Conservation (phyloP, 2,329 filamentous ascomycete species). For the Aspergillus jensenii region DNA sequence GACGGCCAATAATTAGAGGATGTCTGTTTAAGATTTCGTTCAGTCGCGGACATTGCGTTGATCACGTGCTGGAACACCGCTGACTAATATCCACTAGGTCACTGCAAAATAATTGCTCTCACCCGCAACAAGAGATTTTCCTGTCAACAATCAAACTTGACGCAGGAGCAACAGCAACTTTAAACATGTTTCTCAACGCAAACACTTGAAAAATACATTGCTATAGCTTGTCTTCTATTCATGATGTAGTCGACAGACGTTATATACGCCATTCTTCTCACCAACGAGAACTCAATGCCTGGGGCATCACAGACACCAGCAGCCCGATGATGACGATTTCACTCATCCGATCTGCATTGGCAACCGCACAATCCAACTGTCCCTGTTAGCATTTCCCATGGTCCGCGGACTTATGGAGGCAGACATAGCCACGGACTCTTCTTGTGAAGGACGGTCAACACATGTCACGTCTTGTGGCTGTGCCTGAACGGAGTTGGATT, state of each 20-base stretch:
- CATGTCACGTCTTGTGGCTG: conserved; percentile 44
- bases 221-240: background rate
- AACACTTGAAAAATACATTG: background rate
- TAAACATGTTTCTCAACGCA: background rate
- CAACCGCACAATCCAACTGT: conserved; percentile 39
- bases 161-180: background rate
- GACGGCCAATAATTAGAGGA: too few species aligned
- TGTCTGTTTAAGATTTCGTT: too few species aligned
- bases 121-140: background rate
- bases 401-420: conserved; percentile 6
- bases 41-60: background rate
- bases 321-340: background rate
- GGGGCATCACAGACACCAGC: too few species aligned
- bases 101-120: background rate
- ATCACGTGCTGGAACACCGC: background rate
- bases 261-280: background rate
- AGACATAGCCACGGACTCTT: conserved; percentile 31
- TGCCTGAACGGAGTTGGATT: conserved; percentile 42
- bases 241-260: background rate
- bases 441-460: conserved; percentile 35
- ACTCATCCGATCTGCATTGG: conserved; percentile 5
- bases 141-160: background rate
- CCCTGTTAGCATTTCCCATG: conserved; percentile 20
- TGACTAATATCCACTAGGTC: background rate
- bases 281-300: background rate